phyloP scores from a whole-genome alignment of 768 basidiomycete genomes.

The Mycena metata region DNA sequence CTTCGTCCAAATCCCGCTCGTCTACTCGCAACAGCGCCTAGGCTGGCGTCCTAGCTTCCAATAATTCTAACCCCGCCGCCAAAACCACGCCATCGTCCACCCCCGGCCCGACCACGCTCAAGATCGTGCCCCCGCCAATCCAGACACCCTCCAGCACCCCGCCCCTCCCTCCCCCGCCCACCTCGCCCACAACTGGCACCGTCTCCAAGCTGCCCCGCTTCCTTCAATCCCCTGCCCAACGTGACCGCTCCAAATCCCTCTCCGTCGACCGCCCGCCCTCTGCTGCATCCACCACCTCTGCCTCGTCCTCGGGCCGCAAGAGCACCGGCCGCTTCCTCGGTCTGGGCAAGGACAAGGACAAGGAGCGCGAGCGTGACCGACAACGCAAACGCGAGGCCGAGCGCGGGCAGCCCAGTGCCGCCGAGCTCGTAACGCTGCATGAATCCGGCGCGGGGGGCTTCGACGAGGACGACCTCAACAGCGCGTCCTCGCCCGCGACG shows the following conservation, averaged over 20 bases:
- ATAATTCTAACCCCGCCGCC: too few species aligned
- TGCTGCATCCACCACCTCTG: conserved; percentile 18
- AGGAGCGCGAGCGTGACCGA: conserved; percentile 6
- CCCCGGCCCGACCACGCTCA: background rate
- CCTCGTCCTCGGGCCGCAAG: conserved; percentile 4
- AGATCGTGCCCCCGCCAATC: too few species aligned
- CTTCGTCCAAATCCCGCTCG: background rate
- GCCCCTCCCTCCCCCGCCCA: background rate
- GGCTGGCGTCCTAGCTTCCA: background rate
- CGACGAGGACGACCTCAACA: too few species aligned
- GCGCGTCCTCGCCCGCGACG: conserved; percentile 18
- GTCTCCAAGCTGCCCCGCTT: conserved; percentile 65
- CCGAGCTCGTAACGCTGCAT: conserved; percentile 39
- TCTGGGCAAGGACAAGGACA: conserved; percentile 13
- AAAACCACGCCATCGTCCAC: background rate
- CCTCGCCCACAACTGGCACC: conserved; percentile 34
- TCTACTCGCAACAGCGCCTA: background rate
- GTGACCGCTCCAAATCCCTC: conserved; percentile 64
- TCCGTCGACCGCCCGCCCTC: conserved; percentile 26
- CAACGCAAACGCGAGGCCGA: conserved; percentile 27
- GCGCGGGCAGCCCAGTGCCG: conserved; percentile 9
- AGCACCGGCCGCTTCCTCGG: conserved; percentile 23
- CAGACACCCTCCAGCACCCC: background rate
- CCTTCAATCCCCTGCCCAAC: conserved; percentile 58
- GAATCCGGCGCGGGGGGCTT: too few species aligned